Evolutionary conservation across 2,329 filamentous ascomycete genomes (phyloP).

Genomic region (Rhynchosporium graminicola): DNA sequence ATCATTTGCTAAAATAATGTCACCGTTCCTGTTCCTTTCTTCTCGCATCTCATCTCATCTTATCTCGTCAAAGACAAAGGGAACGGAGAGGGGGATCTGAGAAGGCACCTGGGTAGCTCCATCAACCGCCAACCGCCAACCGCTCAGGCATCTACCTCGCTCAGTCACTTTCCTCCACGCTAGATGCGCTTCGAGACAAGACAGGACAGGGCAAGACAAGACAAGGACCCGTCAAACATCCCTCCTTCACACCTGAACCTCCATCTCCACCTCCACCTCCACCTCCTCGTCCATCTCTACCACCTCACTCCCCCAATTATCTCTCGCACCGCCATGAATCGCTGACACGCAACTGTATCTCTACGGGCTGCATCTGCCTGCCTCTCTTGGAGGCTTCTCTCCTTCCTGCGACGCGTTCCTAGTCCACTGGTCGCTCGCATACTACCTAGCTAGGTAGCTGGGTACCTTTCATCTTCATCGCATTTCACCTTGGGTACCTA

Average conservation of each 20-base stretch:
- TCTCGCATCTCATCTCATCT: neutral
- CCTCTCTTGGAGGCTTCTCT: conserved; percentile 33
- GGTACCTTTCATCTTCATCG: conserved; percentile 9
- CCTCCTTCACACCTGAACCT: neutral
- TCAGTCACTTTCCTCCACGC: no score
- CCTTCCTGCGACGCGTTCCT: conserved; percentile 36
- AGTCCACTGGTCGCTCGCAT: conserved; percentile 24
- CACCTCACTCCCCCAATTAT: neutral
- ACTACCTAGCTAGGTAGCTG: neutral
- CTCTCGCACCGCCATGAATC: conserved; percentile 34
- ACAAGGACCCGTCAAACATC: neutral
- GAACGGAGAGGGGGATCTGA: no score
- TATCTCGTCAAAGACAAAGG: neutral
- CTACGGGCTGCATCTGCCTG: conserved; percentile 37
- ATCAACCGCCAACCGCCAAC: no score
- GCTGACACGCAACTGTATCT: conserved; percentile 35
- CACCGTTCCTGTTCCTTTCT: no score
- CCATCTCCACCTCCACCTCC: neutral
- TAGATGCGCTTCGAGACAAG: neutral
- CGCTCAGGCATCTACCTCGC: no score
- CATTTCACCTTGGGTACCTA: conserved; percentile 5
- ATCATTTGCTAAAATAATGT: neutral
- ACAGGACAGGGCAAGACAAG: no score
- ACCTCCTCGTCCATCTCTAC: neutral
- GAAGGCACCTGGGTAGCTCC: no score